A percentile compares a stretch with the other conserved stretches of the same genome.
These are phyloP conservation scores for Anacardium occidentale DNA, from an alignment of 345 rosid species.

Conservation along the genomic window DNA sequence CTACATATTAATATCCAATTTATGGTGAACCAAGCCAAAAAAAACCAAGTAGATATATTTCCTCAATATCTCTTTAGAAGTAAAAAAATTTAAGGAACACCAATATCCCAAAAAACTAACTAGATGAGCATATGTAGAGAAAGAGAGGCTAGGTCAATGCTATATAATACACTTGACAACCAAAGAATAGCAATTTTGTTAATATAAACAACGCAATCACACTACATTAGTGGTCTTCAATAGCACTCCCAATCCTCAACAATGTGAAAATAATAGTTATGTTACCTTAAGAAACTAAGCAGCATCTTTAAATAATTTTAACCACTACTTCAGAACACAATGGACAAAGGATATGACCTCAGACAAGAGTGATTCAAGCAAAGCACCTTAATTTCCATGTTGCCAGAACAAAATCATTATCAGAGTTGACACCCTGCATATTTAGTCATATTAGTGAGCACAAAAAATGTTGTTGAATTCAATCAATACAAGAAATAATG, in stretches of 20 bases:
- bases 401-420: conserved; percentile 44
- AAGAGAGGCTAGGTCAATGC: too few species aligned
- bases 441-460: conserved; percentile 5
- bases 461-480: not conserved
- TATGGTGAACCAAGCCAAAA: not conserved
- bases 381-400: conserved; percentile 79
- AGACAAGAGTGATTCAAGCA: not conserved
- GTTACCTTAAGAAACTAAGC: too few species aligned
- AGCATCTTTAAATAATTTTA: not conserved
- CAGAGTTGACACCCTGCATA: conserved; percentile 38
- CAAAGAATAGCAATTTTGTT: not conserved
- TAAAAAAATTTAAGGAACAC: too few species aligned
- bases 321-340: not conserved
- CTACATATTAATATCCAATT: not conserved
- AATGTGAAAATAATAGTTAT: too few species aligned
- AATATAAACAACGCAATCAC: not conserved
- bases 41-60: too few species aligned
- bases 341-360: not conserved
- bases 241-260: not conserved
- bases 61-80: too few species aligned
- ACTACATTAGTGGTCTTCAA: not conserved
- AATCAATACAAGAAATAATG: not conserved
- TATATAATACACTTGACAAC: not conserved
- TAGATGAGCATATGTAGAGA: too few species aligned
- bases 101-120: too few species aligned